Percentiles rank a stretch among this genome's conserved stretches.
phyloP scores from a whole-genome alignment of 2,329 filamentous ascomycete species.

The Cordyceps farinosa region DNA sequence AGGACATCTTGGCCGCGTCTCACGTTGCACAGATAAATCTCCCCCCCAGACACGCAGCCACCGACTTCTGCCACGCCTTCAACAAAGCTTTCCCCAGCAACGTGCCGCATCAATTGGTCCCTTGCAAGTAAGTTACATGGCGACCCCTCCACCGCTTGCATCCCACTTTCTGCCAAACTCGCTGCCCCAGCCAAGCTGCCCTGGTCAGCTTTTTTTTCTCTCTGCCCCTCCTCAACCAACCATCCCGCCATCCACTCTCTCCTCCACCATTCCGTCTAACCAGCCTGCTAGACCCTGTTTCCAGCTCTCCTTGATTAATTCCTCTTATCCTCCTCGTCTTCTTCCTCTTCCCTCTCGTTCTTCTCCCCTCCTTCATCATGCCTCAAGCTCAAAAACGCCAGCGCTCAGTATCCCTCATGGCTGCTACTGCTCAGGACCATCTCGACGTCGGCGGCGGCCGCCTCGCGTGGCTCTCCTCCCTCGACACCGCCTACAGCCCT shows the following conservation, averaged over 20 bases:
- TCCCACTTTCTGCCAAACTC: conserved; percentile 10
- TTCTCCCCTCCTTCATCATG: conserved; percentile 28
- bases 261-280: neutral
- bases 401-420: conserved; percentile 44
- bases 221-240: conserved; percentile 15
- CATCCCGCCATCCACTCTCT: conserved; percentile 7
- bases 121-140: neutral
- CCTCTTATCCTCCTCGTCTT: neutral
- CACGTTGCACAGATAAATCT: neutral
- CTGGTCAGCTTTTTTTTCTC: conserved; percentile 1
- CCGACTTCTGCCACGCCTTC: neutral
- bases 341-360: conserved; percentile 21
- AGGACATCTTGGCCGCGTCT: neutral
- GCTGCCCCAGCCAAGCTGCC: neutral
- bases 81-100: conserved; percentile 4
- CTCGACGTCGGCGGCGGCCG: conserved; percentile 72
- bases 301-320: conserved; percentile 7
- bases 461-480: conserved; percentile 62
- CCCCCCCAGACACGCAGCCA: neutral
- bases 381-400: conserved; percentile 30
- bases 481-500: conserved; percentile 86
- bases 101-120: conserved; percentile 14
- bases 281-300: conserved; percentile 9
- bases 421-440: conserved; percentile 75
- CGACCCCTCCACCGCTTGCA: conserved; percentile 11